Evolutionary conservation across 306 rosid genomes (phyloP).

Genomic region (Senna siamea): DNA sequence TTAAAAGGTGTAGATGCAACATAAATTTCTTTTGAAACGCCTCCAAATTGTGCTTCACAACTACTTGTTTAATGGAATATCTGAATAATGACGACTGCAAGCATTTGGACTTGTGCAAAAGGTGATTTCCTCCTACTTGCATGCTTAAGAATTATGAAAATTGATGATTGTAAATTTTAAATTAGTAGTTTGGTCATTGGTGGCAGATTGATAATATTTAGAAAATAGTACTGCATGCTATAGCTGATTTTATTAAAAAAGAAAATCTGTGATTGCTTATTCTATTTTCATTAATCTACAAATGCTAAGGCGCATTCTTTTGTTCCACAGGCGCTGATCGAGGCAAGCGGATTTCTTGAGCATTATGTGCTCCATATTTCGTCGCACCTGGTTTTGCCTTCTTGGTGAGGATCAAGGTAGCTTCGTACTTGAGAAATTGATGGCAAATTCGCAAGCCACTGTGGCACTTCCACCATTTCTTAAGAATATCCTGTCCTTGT

Average conservation of each 20-base stretch:
- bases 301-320: slow-evolving; percentile 18
- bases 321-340: slow-evolving; percentile 43
- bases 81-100: neutral
- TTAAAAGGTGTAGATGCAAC: neutral
- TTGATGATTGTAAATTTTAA: neutral
- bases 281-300: too few relatives aligned
- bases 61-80: neutral
- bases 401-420: slow-evolving; percentile 6
- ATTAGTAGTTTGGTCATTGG: neutral
- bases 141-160: neutral
- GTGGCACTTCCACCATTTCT: neutral
- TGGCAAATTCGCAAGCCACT: slow-evolving; percentile 1
- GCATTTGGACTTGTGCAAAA: slow-evolving; percentile 6
- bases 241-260: neutral
- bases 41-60: neutral
- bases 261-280: neutral
- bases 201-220: neutral
- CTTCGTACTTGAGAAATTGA: slow-evolving; percentile 1
- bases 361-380: neutral
- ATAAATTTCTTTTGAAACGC: neutral
- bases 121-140: slow-evolving; percentile 26
- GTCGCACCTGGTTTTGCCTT: slow-evolving; percentile 8
- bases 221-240: slow-evolving; percentile 1
- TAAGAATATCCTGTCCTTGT: slow-evolving; percentile 1
- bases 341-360: slow-evolving; percentile 17